Evolutionary conservation across 345 rosid species (phyloP).

Genomic region (Eucalyptus curtisii): DNA sequence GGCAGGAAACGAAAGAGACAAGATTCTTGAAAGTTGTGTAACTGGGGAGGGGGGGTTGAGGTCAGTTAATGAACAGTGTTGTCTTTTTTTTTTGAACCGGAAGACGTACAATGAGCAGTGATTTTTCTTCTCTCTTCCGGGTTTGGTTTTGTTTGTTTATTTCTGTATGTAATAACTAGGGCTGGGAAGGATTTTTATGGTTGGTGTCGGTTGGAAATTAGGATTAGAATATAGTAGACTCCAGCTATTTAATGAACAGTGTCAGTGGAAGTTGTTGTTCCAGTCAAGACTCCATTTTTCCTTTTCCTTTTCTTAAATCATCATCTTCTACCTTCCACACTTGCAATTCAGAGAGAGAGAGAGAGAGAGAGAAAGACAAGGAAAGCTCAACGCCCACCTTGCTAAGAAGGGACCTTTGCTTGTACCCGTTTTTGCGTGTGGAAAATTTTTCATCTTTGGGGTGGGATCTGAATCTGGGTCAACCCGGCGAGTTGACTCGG

Average conservation of each 20-base stretch:
- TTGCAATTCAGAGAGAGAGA: neutral
- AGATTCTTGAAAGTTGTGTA: neutral
- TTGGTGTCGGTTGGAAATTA: neutral
- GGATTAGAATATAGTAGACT: neutral
- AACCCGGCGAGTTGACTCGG: neutral
- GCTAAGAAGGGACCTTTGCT: neutral
- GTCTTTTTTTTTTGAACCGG: neutral
- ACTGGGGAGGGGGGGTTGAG: neutral
- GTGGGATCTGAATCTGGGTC: slow-evolving; percentile 36
- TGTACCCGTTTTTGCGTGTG: neutral
- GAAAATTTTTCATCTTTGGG: neutral
- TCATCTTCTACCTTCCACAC: neutral
- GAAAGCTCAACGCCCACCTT: neutral
- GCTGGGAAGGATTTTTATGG: neutral
- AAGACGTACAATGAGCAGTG: neutral
- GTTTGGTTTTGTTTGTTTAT: neutral
- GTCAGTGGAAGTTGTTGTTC: neutral
- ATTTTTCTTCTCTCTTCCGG: neutral
- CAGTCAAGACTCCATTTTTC: neutral
- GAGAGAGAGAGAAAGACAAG: neutral
- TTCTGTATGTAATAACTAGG: neutral
- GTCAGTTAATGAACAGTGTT: neutral
- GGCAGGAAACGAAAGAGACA: neutral
- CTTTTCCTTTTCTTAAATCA: neutral
- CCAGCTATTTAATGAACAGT: neutral